Conservation (phyloP, 2,329 filamentous ascomycete species). For the Penicillium sp. region DNA sequence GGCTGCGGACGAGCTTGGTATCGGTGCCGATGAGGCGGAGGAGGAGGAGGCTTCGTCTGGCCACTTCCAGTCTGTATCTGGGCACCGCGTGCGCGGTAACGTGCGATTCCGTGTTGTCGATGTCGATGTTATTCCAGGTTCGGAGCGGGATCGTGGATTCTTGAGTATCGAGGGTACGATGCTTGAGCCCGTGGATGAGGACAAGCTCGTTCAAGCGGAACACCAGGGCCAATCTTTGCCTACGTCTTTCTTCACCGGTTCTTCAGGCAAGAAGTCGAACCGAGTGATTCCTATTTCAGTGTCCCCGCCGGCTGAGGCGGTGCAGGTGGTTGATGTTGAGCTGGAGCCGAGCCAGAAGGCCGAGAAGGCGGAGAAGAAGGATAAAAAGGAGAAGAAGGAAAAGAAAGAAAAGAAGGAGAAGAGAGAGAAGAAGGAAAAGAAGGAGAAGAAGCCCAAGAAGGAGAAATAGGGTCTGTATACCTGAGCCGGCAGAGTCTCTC, state of each 20-base stretch:
- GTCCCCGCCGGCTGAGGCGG: conserved; percentile 10
- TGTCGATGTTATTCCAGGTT: conserved; percentile 69
- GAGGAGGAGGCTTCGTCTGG: conserved; percentile 58
- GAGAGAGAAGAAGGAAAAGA: conserved; percentile 15
- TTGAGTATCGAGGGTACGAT: conserved; percentile 87
- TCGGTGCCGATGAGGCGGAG: conserved; percentile 44
- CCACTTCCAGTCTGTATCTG: conserved; percentile 74
- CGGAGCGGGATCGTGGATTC: conserved; percentile 71
- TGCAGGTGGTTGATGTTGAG: conserved; percentile 19
- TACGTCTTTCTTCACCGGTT: conserved; percentile 13
- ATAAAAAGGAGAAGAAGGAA: conserved; percentile 15
- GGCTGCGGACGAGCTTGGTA: conserved; percentile 33
- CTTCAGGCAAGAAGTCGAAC: conserved; percentile 14
- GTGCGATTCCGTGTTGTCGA: conserved; percentile 78
- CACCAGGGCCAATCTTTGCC: conserved; percentile 36
- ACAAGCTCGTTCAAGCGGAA: conserved; percentile 57
- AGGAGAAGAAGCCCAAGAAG: conserved; percentile 12
- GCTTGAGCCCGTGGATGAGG: conserved; percentile 67
- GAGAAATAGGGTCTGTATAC: conserved; percentile 11
- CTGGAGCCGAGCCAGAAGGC: conserved; percentile 8
- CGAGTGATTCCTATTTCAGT: conserved; percentile 22
- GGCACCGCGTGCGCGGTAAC: conserved; percentile 67
- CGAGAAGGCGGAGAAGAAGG: conserved; percentile 12
- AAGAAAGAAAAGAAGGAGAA: conserved; percentile 12
- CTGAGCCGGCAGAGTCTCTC: neutral